Base-by-base conservation (phyloP, 2,329 filamentous ascomycete genomes). In the Purpureocillium takamizusanense region DNA sequence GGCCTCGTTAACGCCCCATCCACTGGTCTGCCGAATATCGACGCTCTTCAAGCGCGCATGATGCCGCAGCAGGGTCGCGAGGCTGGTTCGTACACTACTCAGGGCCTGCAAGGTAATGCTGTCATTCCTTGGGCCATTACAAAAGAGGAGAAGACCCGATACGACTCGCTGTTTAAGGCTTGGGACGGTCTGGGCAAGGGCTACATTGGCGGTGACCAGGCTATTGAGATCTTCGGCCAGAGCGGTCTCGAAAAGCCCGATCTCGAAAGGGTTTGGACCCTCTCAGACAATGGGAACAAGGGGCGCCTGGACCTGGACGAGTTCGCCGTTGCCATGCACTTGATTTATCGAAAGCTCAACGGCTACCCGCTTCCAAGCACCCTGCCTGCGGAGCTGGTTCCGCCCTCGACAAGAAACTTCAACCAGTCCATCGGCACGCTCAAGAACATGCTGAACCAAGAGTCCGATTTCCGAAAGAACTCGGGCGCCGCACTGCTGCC, bases 91-190 rank as follows among this genome's bases (percentile, higher is more conserved):
- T 97, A 85, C 52, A 94, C 86, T 7, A 90, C 89, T 2, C 78
- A 83, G 42, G 90, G 90, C 5, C 72, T 98, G 9, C 81, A 87
- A 46, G 92, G 92, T 37, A 97, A 94, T 63, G 92, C 92, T 1
- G 90, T 87, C 7, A 90, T 98, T 53, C 92, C 92, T 0, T 98
- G 92, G 92, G 89, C 92, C 13, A 92, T 98, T 43, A 98, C 92
- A 4, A 98, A 98, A 60, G 89, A 95, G 46, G 92, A 98, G 62
- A 98, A 98, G 71, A 90, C 85, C 44, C 83, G 94, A 46, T 98
- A 98, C 50, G 92, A 98, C 61, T 77, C 87, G 43, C 77, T 97
- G 27, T 98, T 98, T 70, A 85, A 81, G 47, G 89, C 89, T 5
- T 98, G 92, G 92, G 92, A 98, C 63, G 92, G 92, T 3, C 78